These are phyloP conservation scores for Magnusiomyces ingens DNA, from an alignment of 1,139 yeast genomes.

Conservation along the genomic window DNA sequence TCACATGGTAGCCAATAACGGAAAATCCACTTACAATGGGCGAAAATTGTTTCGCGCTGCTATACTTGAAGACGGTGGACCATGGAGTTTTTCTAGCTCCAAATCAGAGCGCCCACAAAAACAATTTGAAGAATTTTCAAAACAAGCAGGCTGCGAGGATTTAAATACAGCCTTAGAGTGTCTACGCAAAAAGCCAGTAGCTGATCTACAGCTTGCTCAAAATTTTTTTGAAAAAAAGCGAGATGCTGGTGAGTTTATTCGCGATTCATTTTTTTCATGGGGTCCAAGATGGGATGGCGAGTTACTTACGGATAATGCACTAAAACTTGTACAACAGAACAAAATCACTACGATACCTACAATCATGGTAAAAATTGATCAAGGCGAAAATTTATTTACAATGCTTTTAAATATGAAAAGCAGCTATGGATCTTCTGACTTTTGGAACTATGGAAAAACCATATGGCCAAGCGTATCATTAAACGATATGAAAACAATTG, in stretches of 20 bases:
- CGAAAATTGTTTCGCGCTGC: conserved; percentile 24
- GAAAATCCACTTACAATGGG: conserved; percentile 8
- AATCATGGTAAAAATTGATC: conserved; percentile 18
- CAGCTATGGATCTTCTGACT: conserved; percentile 12
- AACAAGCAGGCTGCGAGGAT: conserved; percentile 17
- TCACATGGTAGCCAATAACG: conserved; percentile 21
- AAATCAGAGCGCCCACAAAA: conserved; percentile 7
- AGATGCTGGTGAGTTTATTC: conserved; percentile 11
- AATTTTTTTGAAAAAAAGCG: conserved; percentile 13
- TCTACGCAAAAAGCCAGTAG: conserved; percentile 13
- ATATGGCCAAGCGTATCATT: conserved; percentile 1
- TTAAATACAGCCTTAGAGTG: conserved; percentile 15
- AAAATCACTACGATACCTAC: conserved; percentile 16
- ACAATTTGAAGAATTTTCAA: conserved; percentile 9
- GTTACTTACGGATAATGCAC: conserved; percentile 14
- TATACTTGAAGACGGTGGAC: conserved; percentile 24
- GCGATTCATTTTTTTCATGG: conserved; percentile 15
- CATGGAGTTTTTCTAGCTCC: conserved; percentile 4
- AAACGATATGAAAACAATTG: conserved; percentile 9
- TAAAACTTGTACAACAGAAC: conserved; percentile 12
- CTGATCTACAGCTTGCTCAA: conserved; percentile 14
- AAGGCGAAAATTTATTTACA: conserved; percentile 19
- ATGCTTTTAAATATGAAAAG: conserved; percentile 14
- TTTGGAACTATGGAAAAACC: not conserved
- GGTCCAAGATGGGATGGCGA: conserved; percentile 21